Conservation (phyloP, 306 rosid species). For the Datisca glomerata region DNA sequence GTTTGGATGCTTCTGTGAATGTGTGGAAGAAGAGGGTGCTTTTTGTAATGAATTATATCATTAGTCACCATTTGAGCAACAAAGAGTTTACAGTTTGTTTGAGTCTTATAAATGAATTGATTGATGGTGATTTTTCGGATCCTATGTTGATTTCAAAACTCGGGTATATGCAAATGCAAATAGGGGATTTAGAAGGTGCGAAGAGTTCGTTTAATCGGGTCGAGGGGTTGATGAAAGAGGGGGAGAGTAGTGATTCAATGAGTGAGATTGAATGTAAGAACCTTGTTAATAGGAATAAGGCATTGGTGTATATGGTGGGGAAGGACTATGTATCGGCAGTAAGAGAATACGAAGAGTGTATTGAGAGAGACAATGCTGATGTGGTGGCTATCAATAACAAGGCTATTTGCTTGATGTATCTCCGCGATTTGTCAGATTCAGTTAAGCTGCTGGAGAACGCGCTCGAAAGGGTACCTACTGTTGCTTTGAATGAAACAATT, state of each 20-base stretch:
- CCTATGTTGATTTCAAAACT: constrained; percentile 61
- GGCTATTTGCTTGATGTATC: constrained; percentile 86
- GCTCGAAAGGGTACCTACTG: constrained; percentile 81
- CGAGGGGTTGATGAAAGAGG: constrained; percentile 38
- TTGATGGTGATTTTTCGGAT: constrained; percentile 28
- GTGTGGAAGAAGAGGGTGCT: constrained; percentile 60
- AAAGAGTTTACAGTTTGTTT: constrained; percentile 62
- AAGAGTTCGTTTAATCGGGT: constrained; percentile 48
- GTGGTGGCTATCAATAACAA: constrained; percentile 70
- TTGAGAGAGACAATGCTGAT: constrained; percentile 63
- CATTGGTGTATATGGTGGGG: constrained; percentile 68
- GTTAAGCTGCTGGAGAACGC: constrained; percentile 79
- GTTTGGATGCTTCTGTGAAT: constrained; percentile 15
- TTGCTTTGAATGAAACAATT: constrained; percentile 73
- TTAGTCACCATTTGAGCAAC: constrained; percentile 59
- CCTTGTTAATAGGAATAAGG: constrained; percentile 68
- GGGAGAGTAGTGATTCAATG: constrained; percentile 27
- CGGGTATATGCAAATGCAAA: constrained; percentile 74
- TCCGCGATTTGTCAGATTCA: constrained; percentile 87
- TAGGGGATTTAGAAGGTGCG: constrained; percentile 81
- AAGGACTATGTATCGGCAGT: constrained; percentile 91
- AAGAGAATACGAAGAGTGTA: constrained; percentile 83
- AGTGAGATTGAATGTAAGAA: constrained; percentile 43
- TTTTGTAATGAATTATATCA: constrained; percentile 53
- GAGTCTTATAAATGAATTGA: constrained; percentile 37